Base-by-base conservation (phyloP, 1,284 basidiomycete genomes). In the Inonotus hispidus region DNA sequence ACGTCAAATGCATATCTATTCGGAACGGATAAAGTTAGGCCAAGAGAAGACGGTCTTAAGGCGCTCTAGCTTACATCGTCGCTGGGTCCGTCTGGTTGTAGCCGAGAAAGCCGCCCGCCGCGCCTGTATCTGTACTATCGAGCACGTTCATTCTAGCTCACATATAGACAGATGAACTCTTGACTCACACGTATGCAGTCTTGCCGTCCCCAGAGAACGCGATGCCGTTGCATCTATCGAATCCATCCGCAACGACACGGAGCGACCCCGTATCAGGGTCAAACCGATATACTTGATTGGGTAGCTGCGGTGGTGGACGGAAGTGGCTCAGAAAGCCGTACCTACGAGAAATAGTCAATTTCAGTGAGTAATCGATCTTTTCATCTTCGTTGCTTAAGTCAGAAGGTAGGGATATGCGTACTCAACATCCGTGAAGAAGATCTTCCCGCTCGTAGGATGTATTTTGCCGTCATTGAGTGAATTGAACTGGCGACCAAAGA, bases 391-490 rank as follows among this genome's bases (percentile, higher is more conserved):
- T 21, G 46, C 23, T 32, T 37, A 1, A 50, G 39, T 45, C 54
- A 5, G 25, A n/a, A 53, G 10, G 41, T 7, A 43, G n/a, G 19
- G 13, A 56, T 16, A 5, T n/a, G 76, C 82, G 43, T 66, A 90
- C 83, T 72, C 75, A 6, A 80, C 78, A 69, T 92, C 91, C 0
- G 85, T 88, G 72, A 90, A 90, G 73, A 85, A 90, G 10, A 90
- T 69, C 53, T 79, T 81, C 14, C 81, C 82, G 56, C 78, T 84
- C n/a, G 64, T 67, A 0, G 86, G 86, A 62, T 90, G 86, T 2
- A 92, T 75, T 67, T 87, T 90, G 61, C 87, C 75, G 68, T 93
- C 91, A 70, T 93, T 92, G 57, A 92, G 72, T 1, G 88, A 88
- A 73, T 89, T 91, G 75, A 92, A 93, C 68, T 92, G 88, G 8